Percentiles rank a stretch among this genome's conserved stretches.
These are phyloP conservation scores for Clavariopsis aquatica DNA, from an alignment of 495 filamentous ascomycete genomes.

Conservation along the genomic window DNA sequence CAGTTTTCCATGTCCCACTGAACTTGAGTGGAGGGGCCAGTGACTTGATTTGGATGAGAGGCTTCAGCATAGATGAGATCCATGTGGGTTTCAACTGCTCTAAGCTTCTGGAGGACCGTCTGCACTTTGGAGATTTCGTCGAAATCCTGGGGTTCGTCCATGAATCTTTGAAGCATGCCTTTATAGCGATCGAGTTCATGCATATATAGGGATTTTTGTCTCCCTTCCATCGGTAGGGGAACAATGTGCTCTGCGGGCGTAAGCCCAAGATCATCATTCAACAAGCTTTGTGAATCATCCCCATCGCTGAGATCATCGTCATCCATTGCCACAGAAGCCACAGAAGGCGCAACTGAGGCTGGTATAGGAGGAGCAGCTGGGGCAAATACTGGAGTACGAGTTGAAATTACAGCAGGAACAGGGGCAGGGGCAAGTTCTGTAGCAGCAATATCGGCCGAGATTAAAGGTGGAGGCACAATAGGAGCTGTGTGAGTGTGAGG, in stretches of 20 bases:
- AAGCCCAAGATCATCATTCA: slow-evolving; percentile 27
- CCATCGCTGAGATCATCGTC: not conserved
- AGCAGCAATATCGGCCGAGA: not conserved
- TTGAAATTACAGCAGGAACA: not conserved
- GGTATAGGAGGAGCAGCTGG: not conserved
- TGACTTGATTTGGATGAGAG: not conserved
- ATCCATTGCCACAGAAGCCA: not conserved
- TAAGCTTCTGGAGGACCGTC: slow-evolving; percentile 14
- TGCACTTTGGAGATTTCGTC: slow-evolving; percentile 1
- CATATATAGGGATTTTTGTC: slow-evolving; percentile 15
- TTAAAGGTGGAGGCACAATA: not conserved
- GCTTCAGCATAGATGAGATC: slow-evolving; percentile 23
- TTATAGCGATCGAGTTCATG: slow-evolving; percentile 6
- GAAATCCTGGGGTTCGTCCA: slow-evolving; percentile 11
- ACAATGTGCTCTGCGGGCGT: slow-evolving; percentile 20
- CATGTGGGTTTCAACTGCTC: slow-evolving; percentile 21
- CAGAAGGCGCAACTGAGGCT: not conserved
- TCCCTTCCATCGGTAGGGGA: slow-evolving; percentile 21
- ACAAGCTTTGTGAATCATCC: slow-evolving; percentile 1
- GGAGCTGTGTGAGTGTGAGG: not conserved
- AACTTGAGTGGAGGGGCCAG: slow-evolving; percentile 1
- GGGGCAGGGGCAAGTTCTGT: not conserved
- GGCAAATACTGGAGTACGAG: slow-evolving; percentile 1
- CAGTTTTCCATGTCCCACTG: slow-evolving; percentile 18
- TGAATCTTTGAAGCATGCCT: not conserved